Evolutionary conservation across 2,329 filamentous ascomycete species (phyloP).

Genomic region (Stagonosporopsis cucurbitacearum): DNA sequence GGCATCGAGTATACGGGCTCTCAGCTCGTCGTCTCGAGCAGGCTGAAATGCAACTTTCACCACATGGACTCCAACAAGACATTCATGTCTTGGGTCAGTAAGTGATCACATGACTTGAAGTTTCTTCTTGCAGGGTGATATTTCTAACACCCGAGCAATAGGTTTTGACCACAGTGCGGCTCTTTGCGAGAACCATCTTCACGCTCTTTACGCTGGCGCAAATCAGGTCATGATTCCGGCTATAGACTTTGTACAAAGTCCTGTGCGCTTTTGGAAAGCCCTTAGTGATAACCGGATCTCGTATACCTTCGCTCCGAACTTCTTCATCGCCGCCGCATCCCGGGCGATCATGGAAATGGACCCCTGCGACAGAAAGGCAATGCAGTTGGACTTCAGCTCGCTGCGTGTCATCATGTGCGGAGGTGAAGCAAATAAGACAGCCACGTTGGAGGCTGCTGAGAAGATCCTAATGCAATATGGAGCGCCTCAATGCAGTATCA

Average conservation of each 20-base stretch:
- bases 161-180: conserved; percentile 62
- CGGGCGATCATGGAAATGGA: conserved; percentile 12
- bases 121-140: too few relatives aligned
- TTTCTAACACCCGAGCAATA: not conserved
- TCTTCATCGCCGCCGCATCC: conserved; percentile 43
- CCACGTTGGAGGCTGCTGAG: conserved; percentile 41
- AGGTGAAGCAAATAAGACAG: conserved; percentile 55
- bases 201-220: conserved; percentile 51
- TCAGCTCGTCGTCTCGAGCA: conserved; percentile 53
- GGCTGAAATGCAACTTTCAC: conserved; percentile 47
- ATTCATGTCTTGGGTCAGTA: conserved; percentile 24
- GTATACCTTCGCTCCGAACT: conserved; percentile 56
- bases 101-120: not conserved
- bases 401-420: conserved; percentile 51
- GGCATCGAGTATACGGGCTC: conserved; percentile 55
- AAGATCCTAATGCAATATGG: conserved; percentile 41
- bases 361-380: not conserved
- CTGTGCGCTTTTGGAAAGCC: conserved; percentile 49
- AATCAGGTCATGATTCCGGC: conserved; percentile 57
- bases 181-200: conserved; percentile 60
- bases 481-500: conserved; percentile 45
- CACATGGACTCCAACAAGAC: conserved; percentile 11
- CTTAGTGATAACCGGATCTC: conserved; percentile 52
- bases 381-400: conserved; percentile 35
- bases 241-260: conserved; percentile 51